Conservation (phyloP, 352 stramenopile species). For the Globisporangium orthogonon region DNA sequence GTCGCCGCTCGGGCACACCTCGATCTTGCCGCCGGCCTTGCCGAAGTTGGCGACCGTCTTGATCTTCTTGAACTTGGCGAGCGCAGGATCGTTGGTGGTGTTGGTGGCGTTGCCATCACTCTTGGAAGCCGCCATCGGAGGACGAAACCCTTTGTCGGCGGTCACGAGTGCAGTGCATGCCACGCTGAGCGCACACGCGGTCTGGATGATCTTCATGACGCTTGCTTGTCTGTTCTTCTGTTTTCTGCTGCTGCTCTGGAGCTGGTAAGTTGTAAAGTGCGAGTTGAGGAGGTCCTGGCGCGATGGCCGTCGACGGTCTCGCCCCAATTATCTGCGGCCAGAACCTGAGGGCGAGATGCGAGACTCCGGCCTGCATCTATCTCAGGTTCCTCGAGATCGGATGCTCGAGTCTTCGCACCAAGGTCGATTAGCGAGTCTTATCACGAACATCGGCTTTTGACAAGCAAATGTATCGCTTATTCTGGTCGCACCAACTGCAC, state of each 20-base stretch:
- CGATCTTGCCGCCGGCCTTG: conserved; percentile 23
- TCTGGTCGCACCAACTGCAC: too few relatives aligned
- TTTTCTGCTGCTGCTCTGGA: neutral
- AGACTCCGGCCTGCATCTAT: too few relatives aligned
- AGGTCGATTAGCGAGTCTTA: too few relatives aligned
- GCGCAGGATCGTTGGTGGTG: neutral
- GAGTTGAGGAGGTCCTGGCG: neutral
- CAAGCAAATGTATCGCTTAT: too few relatives aligned
- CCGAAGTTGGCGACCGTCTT: conserved; percentile 31
- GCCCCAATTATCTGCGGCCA: too few relatives aligned
- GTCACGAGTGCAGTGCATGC: conserved; percentile 3
- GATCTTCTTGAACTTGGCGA: conserved; percentile 12
- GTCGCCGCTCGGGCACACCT: conserved; percentile 30
- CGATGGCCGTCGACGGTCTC: too few relatives aligned
- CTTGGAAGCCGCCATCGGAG: neutral
- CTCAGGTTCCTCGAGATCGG: too few relatives aligned
- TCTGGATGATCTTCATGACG: conserved; percentile 2
- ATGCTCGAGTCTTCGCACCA: too few relatives aligned
- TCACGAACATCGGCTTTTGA: too few relatives aligned
- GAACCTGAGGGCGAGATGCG: too few relatives aligned
- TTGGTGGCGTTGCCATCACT: neutral
- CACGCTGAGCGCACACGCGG: neutral
- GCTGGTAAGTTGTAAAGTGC: neutral
- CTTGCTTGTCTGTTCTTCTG: neutral
- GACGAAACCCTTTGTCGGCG: conserved; percentile 1